Evolutionary conservation across 768 basidiomycete species (phyloP).

Genomic region (Lactarius akahatsu): DNA sequence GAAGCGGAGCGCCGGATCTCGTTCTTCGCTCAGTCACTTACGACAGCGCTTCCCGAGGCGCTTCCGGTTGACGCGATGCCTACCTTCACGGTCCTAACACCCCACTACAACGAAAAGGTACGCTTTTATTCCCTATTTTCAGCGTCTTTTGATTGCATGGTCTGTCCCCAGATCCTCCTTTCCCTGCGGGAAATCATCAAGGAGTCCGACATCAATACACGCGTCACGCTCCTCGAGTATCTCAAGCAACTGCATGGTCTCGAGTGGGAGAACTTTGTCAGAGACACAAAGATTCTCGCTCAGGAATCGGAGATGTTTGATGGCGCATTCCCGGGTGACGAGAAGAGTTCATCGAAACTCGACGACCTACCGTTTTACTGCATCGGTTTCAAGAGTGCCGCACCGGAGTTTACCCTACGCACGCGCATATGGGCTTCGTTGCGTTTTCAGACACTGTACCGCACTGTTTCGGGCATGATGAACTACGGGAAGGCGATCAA

Average conservation of each 20-base stretch:
- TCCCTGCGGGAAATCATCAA: slow-evolving; percentile 98
- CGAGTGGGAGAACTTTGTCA: slow-evolving; percentile 99
- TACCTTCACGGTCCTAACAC: slow-evolving; percentile 96
- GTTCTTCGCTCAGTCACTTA: slow-evolving; percentile 97
- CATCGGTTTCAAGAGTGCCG: slow-evolving; percentile 98
- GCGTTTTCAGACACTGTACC: slow-evolving; percentile 96
- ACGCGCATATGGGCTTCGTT: slow-evolving; percentile 99
- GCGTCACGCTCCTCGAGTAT: slow-evolving; percentile 96
- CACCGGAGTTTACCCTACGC: slow-evolving; percentile 96
- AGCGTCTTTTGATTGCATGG: not conserved
- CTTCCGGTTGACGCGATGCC: slow-evolving; percentile 99
- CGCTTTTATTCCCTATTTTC: slow-evolving; percentile 20
- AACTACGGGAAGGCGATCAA: slow-evolving; percentile 99
- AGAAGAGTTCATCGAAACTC: slow-evolving; percentile 80
- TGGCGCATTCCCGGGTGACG: slow-evolving; percentile 69
- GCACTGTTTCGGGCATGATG: slow-evolving; percentile 99
- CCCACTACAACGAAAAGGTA: slow-evolving; percentile 98
- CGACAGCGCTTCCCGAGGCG: slow-evolving; percentile 90
- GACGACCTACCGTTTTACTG: slow-evolving; percentile 97
- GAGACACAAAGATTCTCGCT: slow-evolving; percentile 98
- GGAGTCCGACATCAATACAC: slow-evolving; percentile 95
- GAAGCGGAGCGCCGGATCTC: slow-evolving; percentile 98
- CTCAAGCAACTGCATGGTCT: slow-evolving; percentile 96
- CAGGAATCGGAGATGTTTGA: slow-evolving; percentile 90
- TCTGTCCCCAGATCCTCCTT: slow-evolving; percentile 69